phyloP scores from a whole-genome alignment of 768 basidiomycete species.

The Dioszegia aurantiaca region DNA sequence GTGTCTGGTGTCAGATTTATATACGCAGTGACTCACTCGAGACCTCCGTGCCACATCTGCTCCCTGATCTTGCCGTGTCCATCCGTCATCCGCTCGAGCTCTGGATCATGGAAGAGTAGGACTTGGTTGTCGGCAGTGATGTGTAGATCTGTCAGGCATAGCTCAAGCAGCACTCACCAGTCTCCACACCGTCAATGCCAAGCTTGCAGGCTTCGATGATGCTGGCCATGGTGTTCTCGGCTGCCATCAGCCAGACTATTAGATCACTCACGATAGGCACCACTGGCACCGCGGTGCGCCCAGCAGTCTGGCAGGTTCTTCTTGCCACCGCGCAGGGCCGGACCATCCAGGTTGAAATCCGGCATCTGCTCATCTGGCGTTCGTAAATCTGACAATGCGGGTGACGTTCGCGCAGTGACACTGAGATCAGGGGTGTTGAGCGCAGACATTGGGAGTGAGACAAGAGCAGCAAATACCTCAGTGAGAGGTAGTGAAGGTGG shows the following conservation, averaged over 20 bases:
- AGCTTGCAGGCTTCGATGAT: conserved; percentile 92
- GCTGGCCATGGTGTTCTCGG: conserved; percentile 89
- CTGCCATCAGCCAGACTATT: conserved; percentile 18
- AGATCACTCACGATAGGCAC: conserved; percentile 54
- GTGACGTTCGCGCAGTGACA: too few relatives aligned
- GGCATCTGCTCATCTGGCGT: conserved; percentile 2
- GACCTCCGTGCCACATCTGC: conserved; percentile 65
- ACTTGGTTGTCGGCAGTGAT: conserved; percentile 82
- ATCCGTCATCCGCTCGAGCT: conserved; percentile 74
- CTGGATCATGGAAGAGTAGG: conserved; percentile 95
- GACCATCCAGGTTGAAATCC: not conserved
- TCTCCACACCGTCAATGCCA: conserved; percentile 95
- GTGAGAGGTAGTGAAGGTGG: too few relatives aligned
- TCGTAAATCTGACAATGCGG: not conserved
- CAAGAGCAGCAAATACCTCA: too few relatives aligned
- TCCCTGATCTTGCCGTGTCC: conserved; percentile 66
- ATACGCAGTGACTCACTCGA: conserved; percentile 43
- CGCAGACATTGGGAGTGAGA: too few relatives aligned
- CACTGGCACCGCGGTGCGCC: conserved; percentile 75
- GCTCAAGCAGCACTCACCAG: conserved; percentile 59
- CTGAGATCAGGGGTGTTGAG: too few relatives aligned
- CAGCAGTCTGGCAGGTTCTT: conserved; percentile 65
- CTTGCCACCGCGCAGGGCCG: not conserved
- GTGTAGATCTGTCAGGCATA: conserved; percentile 72
- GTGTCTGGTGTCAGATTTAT: conserved; percentile 54